Evolutionary conservation across 225 moss, liverwort and hornwort species (phyloP), one percentile per base, ranked within the genome.

Genomic region (Straminergon stramineum): DNA sequence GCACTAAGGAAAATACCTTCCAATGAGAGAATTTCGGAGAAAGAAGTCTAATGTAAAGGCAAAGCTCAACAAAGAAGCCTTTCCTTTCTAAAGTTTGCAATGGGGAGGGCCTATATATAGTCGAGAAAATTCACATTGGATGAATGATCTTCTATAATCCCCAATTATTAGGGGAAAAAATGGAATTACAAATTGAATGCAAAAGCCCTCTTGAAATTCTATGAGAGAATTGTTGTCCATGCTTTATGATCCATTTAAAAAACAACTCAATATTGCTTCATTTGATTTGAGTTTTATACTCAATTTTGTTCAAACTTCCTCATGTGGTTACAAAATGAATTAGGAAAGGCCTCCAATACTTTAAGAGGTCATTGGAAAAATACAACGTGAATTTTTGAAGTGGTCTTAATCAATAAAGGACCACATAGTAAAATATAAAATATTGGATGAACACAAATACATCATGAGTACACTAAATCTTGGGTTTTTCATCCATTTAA

Each of bases 41-140:
- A 67, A 64, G 0, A 64, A 64, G 15, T 64, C 1, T 15, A 15
- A 31, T 4, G 7, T 4, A 1, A 4, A 64, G 0, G 8, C 4
- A 2, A 5, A 69, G n/a, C 7, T 2, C 13, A n/a, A 69, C 7
- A 69, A 68, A 69, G 13, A 69, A 12, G 22, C 13, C 20, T n/a
- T n/a, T 69, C n/a, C 5, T n/a, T 15, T 69, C 4, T 13, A n/a
- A 6, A 7, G 4, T 6, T 69, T 1, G 2, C 7, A 22, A 69
- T 13, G 10, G 12, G 1, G n/a, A n/a, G 0, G 22, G 37, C 37
- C 67, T 37, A 68, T 9, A 3, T 7, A n/a, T 68, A 2, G 24
- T 24, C 34, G 15, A 71, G 15, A 41, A 71, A 26, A 41, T 26
- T 43, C 9, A 26, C 8, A 71, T 43, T 71, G 3, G 26, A 41